These are phyloP conservation scores for Xylaria longipes DNA, from an alignment of 495 filamentous ascomycete species.

Conservation along the genomic window DNA sequence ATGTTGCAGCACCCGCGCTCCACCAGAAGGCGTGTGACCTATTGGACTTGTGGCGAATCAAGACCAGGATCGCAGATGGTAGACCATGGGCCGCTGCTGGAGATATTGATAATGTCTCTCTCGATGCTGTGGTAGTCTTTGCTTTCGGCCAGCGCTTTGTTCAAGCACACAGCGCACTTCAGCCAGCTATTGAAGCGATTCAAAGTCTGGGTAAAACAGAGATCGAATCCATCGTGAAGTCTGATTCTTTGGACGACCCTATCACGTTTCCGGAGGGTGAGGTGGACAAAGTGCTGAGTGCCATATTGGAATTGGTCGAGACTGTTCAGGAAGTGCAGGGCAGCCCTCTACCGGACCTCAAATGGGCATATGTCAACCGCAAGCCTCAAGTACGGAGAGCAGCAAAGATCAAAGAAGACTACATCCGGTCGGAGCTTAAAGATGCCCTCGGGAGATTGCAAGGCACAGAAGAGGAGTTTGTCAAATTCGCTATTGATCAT, in stretches of 20 bases:
- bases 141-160: neutral
- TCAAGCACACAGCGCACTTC: constrained; percentile 9
- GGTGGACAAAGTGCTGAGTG: neutral
- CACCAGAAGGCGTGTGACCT: neutral
- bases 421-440: neutral
- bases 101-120: neutral
- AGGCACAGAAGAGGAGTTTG: neutral
- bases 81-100: neutral
- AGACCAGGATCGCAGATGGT: neutral
- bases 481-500: constrained; percentile 11
- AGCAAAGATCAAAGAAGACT: neutral
- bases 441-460: neutral
- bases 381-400: neutral
- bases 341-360: neutral
- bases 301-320: neutral
- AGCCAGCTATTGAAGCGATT: constrained; percentile 22
- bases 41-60: neutral
- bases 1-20: neutral
- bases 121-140: neutral
- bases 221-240: no score
- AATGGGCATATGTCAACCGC: neutral
- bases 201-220: no score
- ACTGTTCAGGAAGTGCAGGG: neutral
- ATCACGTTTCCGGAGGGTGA: neutral
- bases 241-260: no score